Percentiles rank a stretch among this genome's conserved stretches.
phyloP scores from a whole-genome alignment of 441 rosid genomes.

The Corymbia calophylla region DNA sequence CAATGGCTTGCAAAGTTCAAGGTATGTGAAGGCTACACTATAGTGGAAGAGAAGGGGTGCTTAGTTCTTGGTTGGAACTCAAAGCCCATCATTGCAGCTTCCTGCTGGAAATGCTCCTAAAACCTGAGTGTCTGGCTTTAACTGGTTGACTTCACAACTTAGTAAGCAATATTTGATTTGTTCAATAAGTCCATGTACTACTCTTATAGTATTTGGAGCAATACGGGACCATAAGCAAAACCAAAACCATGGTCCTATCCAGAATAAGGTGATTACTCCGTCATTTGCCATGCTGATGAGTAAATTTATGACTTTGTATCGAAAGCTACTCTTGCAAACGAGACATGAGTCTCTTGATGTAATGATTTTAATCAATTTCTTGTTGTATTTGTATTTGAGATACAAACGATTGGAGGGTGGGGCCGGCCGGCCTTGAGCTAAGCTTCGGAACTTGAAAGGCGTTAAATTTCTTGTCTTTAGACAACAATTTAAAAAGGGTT shows the following conservation, averaged over 20 bases:
- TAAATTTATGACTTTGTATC: not conserved
- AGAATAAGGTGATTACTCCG: not conserved
- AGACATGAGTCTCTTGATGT: not conserved
- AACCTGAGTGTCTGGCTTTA: not conserved
- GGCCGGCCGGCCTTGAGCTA: not conserved
- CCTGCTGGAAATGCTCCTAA: constrained; percentile 10
- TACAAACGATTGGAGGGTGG: not conserved
- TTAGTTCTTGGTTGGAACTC: constrained; percentile 8
- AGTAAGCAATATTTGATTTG: not conserved
- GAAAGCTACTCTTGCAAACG: not conserved
- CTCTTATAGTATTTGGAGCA: not conserved
- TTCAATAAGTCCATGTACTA: not conserved
- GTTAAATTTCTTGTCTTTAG: not conserved
- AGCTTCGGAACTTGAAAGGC: not conserved
- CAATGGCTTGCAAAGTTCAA: constrained; percentile 3
- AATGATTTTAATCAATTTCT: not conserved
- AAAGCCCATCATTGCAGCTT: constrained; percentile 12
- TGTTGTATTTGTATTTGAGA: not conserved
- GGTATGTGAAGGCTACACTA: constrained; percentile 1
- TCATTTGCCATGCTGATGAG: not conserved
- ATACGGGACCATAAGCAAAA: not conserved
- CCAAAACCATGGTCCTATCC: not conserved
- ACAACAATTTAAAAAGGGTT: not conserved
- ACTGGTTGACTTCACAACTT: not conserved
- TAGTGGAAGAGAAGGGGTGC: constrained; percentile 10